Base-by-base conservation (phyloP, 495 filamentous ascomycete species). In the Jackrogersella minutella region DNA sequence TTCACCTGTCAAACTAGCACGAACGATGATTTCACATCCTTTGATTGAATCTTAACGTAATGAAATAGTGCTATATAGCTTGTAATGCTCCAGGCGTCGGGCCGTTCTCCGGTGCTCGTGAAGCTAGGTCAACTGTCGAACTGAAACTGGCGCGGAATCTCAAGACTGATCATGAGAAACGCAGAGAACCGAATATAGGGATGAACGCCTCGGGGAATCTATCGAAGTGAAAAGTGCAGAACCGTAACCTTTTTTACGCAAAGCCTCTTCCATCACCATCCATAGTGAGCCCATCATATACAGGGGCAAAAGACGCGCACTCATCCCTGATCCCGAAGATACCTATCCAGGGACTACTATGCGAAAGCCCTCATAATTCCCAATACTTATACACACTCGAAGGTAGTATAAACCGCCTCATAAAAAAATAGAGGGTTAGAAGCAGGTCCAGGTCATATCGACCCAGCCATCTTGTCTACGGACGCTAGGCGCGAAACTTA, bases 141-240 rank as follows among this genome's bases (percentile, higher is more conserved):
- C 58, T 61, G 56, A 64, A 54, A 26, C 31, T 64, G 49, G 49
- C 40, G 69, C 62, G 33, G 47, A 34, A 62, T 66, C 67, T 69
- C 69, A 71, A 58, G 72, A 74, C 64, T 59, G 62, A 66, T 69
- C 71, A 22, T 54, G 58, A 66, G 66, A 66, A 54, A 39, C 58
- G 64, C 39, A 57, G 40, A 54, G 64, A 70, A 64, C 61, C 21
- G 56, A 68, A 70, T 43, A 46, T 17, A 56, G 53, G 66, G 58
- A 53, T 50, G 60, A 72, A 61, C 67, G 65, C 69, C 69, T 66
- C 44, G 60, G 74, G 74, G 71, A 77, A 76, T 79, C 75, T 77
- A 76, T 74, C 66, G 55, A 73, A 74, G 53, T 52, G 37, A 69
- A 68, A 50, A 62, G 51, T 39, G 70, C 62, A 44, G 56, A 68